Base-by-base conservation (phyloP, 1,284 basidiomycete genomes). In the Lignosus rhinocerotis region DNA sequence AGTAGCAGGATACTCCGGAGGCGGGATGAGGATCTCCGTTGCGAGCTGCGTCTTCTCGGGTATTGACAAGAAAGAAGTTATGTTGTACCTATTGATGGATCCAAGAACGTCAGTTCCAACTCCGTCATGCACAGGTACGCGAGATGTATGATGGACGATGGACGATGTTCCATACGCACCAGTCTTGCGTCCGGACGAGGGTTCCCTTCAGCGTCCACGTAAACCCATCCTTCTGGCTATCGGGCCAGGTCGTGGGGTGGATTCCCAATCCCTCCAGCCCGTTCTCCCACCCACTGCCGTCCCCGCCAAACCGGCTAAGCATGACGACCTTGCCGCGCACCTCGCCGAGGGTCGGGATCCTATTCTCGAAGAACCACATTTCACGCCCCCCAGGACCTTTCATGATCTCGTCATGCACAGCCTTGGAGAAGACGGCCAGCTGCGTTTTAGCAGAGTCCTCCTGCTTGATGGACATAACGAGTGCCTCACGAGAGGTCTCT, bases 391-490 rank as follows among this genome's bases (percentile, higher is more conserved):
- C 85, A 3, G 82, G 80, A 0, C 83, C 80, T 41, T 67, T 68
- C 32, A 72, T 69, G 45, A 96, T 86, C 56, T 87, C 87, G 39
- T 82, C 74, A 52, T 82, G 84, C 7, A 95, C 89, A 10, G 86
- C 72, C 33, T 72, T 66, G 0, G 90, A 89, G 73, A 94, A 94
- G 10, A 73, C 63, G 12, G 68, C 66, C 0, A 79, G 68, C 1
- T 79, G 73, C 4, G 76, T 81, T n/a, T 64, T 74, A 33, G 73
- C 69, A 53, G 76, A 81, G 66, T 90, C 87, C 70, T 96, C 94
- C 70, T 95, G 90, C 72, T 96, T 95, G 70, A 96, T 82, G 11
- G 86, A 93, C 75, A 94, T 84, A 38, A 96, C 80, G 41, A 96
- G 70, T 0, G 90, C 89, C 72, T 96, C 93, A 41, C 78, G 78